Conservation (phyloP, 176 grass and related monocot genomes). For the Calamus simplicifolius region DNA sequence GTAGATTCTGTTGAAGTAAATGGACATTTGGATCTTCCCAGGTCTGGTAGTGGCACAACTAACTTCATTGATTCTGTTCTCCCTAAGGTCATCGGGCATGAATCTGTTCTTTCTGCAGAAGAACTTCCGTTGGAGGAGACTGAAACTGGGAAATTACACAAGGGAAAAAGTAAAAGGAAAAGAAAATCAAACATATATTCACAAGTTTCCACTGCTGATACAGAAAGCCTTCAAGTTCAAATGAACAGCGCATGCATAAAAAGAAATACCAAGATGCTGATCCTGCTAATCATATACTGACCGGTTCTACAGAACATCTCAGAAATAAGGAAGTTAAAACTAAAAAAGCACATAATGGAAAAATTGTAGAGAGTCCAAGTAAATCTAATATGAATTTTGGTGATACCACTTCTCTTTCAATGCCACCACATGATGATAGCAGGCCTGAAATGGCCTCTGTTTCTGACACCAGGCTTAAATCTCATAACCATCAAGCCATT, state of each 20-base stretch:
- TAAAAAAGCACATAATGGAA: slow-evolving; percentile 22
- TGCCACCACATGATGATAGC: neutral
- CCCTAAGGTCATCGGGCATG: slow-evolving; percentile 11
- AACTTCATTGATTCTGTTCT: slow-evolving; percentile 40
- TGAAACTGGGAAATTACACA: slow-evolving; percentile 24
- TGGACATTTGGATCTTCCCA: neutral
- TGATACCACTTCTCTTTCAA: slow-evolving; percentile 5
- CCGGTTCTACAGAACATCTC: slow-evolving; percentile 17
- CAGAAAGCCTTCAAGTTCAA: neutral
- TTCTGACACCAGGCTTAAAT: slow-evolving; percentile 24
- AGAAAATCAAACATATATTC: slow-evolving; percentile 22
- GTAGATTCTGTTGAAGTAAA: slow-evolving; percentile 22
- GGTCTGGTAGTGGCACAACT: slow-evolving; percentile 18
- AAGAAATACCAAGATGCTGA: slow-evolving; percentile 9
- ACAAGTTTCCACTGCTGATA: slow-evolving; percentile 13
- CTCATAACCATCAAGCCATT: slow-evolving; percentile 16
- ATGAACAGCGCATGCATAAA: slow-evolving; percentile 14
- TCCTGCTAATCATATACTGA: slow-evolving; percentile 21
- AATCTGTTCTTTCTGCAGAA: slow-evolving; percentile 20
- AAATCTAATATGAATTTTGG: slow-evolving; percentile 10
- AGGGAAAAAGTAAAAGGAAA: slow-evolving; percentile 46
- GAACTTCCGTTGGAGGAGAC: slow-evolving; percentile 15
- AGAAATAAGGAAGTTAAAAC: slow-evolving; percentile 13
- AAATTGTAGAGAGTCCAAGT: slow-evolving; percentile 15
- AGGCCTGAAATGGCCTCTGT: slow-evolving; percentile 18